Evolutionary conservation across 1,284 basidiomycete genomes (phyloP), one percentile per base, ranked within the genome.

Genomic region (Microbotryum scabiosae): DNA sequence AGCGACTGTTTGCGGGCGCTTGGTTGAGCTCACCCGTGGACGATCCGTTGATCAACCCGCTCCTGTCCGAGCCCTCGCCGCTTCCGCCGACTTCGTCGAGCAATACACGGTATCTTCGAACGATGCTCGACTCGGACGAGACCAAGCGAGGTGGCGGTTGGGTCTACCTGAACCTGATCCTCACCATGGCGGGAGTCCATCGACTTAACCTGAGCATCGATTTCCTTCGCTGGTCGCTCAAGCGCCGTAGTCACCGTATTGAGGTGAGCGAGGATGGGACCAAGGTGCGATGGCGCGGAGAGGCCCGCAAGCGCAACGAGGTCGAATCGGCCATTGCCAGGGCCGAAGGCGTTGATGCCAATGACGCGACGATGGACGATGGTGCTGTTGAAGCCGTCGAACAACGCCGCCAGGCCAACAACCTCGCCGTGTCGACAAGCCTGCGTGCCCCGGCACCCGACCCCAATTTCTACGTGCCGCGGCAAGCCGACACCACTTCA

Each of bases 111-210:
- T 65, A 65, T 59, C 56, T 65, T 5, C 64, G 64, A 21, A 46
- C 54, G 3, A 57, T 65, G 49, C 58, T 65, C 45, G 28, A 23
- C 21, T 54, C 63, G 20, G 56, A 61, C 5, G 59, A 61, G 46
- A 53, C 54, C 9, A 36, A 47, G 21, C 45, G 41, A 18, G 45
- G 25, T 7, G 60, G 56, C 20, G 63, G 62, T 12, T 66, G 60
- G 62, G 18, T 61, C 30, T 66, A 66, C 51, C 57, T 66, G 48
- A 66, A 66, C 57, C 52, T 66, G 36, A 45, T 66, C 14, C 36
- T 56, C 12, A 66, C 65, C 16, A 54, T 66, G 28, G 65, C 65
- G 23, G 56, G 57, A 2, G 52, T 64, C 2, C 62, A 64, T 8
- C 62, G 65, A 9, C 56, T 66, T 20, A 62, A 60, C 50, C 53